Evolutionary conservation across 2,329 filamentous ascomycete genomes (phyloP).

Genomic region (Didymosphaeria variabile): DNA sequence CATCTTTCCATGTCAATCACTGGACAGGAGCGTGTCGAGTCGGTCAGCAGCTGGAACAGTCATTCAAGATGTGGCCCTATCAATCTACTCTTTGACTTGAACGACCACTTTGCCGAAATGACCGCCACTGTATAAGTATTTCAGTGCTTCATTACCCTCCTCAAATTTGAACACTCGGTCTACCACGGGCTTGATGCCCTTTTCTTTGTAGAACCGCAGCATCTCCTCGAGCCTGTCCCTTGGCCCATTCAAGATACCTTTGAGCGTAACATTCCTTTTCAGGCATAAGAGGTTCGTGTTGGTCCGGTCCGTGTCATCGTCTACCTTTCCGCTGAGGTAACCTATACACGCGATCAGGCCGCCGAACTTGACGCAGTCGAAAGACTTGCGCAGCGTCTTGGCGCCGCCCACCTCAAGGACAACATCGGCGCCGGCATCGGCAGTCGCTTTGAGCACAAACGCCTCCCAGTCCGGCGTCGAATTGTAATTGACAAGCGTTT

Average conservation of each 20-base stretch:
- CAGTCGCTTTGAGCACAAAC: conserved; percentile 60
- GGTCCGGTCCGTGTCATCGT: conserved; percentile 62
- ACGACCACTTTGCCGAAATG: conserved; percentile 55
- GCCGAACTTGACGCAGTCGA: conserved; percentile 54
- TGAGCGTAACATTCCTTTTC: conserved; percentile 61
- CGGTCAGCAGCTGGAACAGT: too few species aligned
- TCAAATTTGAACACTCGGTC: conserved; percentile 52
- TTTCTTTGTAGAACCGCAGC: conserved; percentile 52
- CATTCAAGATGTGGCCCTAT: background rate
- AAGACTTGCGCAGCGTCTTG: conserved; percentile 57
- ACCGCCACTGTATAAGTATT: conserved; percentile 41
- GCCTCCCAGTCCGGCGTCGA: conserved; percentile 67
- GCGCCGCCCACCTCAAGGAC: conserved; percentile 63
- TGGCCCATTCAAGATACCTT: conserved; percentile 71
- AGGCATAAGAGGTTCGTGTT: conserved; percentile 68
- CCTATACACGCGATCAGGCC: conserved; percentile 54
- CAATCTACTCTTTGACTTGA: conserved; percentile 34
- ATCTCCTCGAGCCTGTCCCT: conserved; percentile 61
- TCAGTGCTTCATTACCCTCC: conserved; percentile 38
- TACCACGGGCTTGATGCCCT: conserved; percentile 53
- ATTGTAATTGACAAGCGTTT: conserved; percentile 69
- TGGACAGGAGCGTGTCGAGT: too few species aligned
- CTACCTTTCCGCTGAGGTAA: conserved; percentile 63
- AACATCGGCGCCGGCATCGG: conserved; percentile 55
- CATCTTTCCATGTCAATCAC: too few species aligned